Evolutionary conservation across 371 early-diverging fungal species (phyloP).

Genomic region (Circinella umbellata): DNA sequence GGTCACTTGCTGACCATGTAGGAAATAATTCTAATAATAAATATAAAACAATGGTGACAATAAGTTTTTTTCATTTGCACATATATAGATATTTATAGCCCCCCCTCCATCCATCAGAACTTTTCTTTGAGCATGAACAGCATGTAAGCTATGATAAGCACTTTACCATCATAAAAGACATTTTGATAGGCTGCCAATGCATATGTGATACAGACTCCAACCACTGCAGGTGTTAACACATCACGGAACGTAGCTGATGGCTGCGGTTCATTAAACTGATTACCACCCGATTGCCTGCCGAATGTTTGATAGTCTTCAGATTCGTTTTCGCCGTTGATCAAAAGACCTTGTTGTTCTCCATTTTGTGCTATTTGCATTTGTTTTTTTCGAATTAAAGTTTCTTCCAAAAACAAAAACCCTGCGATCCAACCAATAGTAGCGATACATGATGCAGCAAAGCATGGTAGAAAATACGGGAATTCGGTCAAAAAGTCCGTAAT

Average conservation of each 20-base stretch:
- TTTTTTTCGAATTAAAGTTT: constrained; percentile 51
- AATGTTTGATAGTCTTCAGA: constrained; percentile 13
- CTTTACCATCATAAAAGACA: constrained; percentile 46
- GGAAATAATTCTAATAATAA: constrained; percentile 21
- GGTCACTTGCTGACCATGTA: constrained; percentile 25
- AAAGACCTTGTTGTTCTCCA: constrained; percentile 8
- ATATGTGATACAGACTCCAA: constrained; percentile 37
- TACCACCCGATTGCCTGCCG: not conserved
- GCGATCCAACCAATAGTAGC: constrained; percentile 66
- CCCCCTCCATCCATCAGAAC: too few species aligned
- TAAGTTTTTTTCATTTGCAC: too few species aligned
- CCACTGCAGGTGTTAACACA: constrained; percentile 35
- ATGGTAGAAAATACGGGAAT: constrained; percentile 89
- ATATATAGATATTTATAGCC: too few species aligned
- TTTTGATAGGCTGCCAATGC: constrained; percentile 41
- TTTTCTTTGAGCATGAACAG: not conserved
- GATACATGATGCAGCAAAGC: constrained; percentile 69
- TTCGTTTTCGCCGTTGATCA: not conserved
- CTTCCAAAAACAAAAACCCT: constrained; percentile 75
- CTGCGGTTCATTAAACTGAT: not conserved
- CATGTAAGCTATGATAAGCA: not conserved
- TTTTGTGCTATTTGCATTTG: not conserved
- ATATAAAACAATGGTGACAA: not conserved
- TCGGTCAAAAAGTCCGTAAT: constrained; percentile 59
- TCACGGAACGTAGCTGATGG: constrained; percentile 33